These are phyloP conservation scores for Zizania palustris DNA, from an alignment of 202 grass and related monocot genomes.

Conservation along the genomic window DNA sequence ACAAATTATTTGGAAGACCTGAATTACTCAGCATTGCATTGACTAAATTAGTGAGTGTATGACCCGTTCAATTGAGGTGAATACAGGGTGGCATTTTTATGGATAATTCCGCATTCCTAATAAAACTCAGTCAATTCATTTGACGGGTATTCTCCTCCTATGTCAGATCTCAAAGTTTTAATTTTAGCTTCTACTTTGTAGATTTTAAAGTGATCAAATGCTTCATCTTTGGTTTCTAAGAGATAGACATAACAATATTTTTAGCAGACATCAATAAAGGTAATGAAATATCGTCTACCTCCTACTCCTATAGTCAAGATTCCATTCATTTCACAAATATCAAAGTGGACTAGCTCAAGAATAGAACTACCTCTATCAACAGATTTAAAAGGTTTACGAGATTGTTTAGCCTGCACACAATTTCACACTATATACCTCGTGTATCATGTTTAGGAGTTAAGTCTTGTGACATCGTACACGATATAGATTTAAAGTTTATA, in stretches of 20 bases:
- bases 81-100: background rate
- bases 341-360: background rate
- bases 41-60: background rate
- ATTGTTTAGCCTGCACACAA: background rate
- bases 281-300: background rate
- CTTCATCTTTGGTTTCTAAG: constrained; percentile 4
- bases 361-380: background rate
- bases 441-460: constrained; percentile 1
- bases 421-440: background rate
- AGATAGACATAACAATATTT: constrained; percentile 6
- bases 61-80: constrained; percentile 9
- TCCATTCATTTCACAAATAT: background rate
- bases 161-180: constrained; percentile 14
- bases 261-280: background rate
- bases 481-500: background rate
- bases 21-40: constrained; percentile 11
- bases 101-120: background rate
- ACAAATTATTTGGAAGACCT: background rate
- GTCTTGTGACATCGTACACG: background rate
- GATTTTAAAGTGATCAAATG: constrained; percentile 1
- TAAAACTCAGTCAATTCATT: constrained; percentile 8
- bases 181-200: constrained; percentile 18
- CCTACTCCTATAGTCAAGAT: background rate
- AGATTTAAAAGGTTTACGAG: background rate
- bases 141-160: constrained; percentile 11